A percentile compares a stretch with the other conserved stretches of the same genome.
phyloP scores from a whole-genome alignment of 768 basidiomycete genomes.

The Podaxis pistillaris region DNA sequence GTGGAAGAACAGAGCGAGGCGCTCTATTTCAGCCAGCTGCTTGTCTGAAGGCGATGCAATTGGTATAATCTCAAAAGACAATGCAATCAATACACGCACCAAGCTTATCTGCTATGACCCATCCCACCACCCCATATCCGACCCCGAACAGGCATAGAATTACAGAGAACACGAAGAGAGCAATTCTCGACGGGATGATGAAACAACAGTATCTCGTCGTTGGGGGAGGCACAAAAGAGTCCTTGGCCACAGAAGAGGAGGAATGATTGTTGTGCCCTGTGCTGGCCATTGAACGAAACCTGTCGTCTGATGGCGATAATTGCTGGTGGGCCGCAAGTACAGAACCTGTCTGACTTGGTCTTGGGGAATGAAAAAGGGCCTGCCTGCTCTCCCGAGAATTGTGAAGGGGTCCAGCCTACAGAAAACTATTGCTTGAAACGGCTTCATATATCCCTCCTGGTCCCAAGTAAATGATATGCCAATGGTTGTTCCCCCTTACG shows the following conservation, averaged over 20 bases:
- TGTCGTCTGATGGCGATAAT: background rate
- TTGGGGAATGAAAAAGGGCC: background rate
- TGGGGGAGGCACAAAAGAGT: background rate
- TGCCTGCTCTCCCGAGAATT: background rate
- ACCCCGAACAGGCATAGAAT: slow-evolving; percentile 11
- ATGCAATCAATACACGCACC: slow-evolving; percentile 4
- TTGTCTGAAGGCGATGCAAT: slow-evolving; percentile 4
- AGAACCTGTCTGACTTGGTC: slow-evolving; percentile 11
- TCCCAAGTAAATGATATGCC: background rate
- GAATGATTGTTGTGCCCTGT: background rate
- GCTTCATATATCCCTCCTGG: background rate
- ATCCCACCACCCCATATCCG: slow-evolving; percentile 13
- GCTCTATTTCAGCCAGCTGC: slow-evolving; percentile 19
- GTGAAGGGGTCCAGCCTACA: background rate
- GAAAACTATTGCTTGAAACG: background rate
- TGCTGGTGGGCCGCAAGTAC: background rate
- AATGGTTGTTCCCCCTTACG: background rate
- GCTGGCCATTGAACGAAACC: background rate
- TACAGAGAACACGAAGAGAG: slow-evolving; percentile 10
- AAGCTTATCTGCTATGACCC: slow-evolving; percentile 12
- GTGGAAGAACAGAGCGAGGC: slow-evolving; percentile 21
- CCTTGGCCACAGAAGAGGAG: background rate
- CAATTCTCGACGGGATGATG: slow-evolving; percentile 18
- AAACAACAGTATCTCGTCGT: background rate
- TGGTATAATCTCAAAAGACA: background rate